phyloP scores from a whole-genome alignment of 306 rosid species.

The Medicago arabica region DNA sequence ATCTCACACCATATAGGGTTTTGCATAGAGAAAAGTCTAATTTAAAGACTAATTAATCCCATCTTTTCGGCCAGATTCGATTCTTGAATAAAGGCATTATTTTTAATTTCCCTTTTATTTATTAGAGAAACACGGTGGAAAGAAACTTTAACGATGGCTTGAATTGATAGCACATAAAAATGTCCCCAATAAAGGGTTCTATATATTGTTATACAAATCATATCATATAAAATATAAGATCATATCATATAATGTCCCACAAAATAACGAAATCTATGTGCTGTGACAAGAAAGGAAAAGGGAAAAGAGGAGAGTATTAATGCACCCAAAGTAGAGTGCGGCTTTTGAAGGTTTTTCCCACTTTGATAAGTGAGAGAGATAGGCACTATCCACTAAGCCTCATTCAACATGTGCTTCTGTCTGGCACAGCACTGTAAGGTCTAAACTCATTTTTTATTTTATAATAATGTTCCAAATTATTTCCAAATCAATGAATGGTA shows the following conservation, averaged over 20 bases:
- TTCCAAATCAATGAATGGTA: conserved; percentile 44
- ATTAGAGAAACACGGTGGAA: conserved; percentile 9
- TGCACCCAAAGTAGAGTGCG: conserved; percentile 43
- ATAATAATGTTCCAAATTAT: conserved; percentile 24
- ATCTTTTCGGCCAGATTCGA: conserved; percentile 33
- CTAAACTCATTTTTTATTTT: conserved; percentile 22
- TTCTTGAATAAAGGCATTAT: conserved; percentile 1
- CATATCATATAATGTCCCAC: conserved; percentile 23
- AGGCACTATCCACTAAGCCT: conserved; percentile 23
- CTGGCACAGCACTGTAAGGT: conserved; percentile 28
- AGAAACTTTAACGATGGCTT: neutral
- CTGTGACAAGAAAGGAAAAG: conserved; percentile 38
- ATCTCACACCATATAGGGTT: conserved; percentile 2
- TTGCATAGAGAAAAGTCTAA: conserved; percentile 29
- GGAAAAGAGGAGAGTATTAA: neutral
- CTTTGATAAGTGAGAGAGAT: conserved; percentile 37
- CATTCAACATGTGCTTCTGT: conserved; percentile 47
- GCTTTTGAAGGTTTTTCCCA: conserved; percentile 36
- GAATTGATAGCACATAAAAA: conserved; percentile 45
- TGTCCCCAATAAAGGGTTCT: conserved; percentile 36
- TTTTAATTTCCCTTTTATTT: neutral
- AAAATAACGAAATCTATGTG: conserved; percentile 31
- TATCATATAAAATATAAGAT: conserved; percentile 1
- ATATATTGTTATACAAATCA: neutral
- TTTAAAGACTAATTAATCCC: conserved; percentile 32